phyloP scores from a whole-genome alignment of 345 rosid species.

The Bretschneidera sinensis region DNA sequence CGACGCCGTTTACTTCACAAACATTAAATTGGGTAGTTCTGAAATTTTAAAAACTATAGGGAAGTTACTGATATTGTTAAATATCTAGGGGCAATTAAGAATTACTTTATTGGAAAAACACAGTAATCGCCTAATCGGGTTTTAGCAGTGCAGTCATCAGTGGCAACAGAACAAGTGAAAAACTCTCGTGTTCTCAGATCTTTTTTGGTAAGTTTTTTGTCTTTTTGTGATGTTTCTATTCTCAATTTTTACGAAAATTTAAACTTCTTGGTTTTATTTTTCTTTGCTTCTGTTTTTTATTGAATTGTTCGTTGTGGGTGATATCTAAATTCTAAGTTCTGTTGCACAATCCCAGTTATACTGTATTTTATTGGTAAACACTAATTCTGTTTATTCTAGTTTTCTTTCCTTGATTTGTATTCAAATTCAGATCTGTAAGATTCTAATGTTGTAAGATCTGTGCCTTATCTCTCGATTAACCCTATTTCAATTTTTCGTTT shows the following conservation, averaged over 20 bases:
- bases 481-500: not conserved
- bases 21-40: no score
- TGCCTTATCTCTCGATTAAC: not conserved
- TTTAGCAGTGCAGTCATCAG: not conserved
- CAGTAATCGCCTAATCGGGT: no score
- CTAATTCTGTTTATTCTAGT: no score
- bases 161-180: conserved; percentile 1
- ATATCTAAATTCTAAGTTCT: conserved; percentile 3
- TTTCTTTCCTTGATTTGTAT: not conserved
- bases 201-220: conserved; percentile 9
- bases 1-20: no score
- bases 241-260: no score
- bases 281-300: not conserved
- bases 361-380: no score
- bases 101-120: no score
- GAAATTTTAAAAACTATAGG: no score
- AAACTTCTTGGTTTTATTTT: no score
- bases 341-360: not conserved
- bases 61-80: no score
- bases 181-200: conserved; percentile 15
- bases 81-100: no score
- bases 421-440: not conserved
- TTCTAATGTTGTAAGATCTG: not conserved
- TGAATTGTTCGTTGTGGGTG: not conserved
- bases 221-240: no score